These are phyloP conservation scores for Pyrenophora seminiperda DNA, from an alignment of 2,329 filamentous ascomycete genomes.

Conservation along the genomic window DNA sequence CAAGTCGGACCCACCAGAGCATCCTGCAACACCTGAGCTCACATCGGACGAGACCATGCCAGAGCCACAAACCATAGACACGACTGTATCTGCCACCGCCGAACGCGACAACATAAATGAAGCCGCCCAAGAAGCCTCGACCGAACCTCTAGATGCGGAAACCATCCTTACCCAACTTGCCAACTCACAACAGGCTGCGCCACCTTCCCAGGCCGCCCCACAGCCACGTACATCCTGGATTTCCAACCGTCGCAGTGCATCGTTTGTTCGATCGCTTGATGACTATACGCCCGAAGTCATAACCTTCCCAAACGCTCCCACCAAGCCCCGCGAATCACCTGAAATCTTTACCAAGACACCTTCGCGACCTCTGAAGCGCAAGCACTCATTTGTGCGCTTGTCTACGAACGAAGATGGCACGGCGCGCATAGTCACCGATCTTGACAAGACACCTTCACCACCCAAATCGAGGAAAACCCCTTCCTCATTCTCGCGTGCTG, in stretches of 20 bases:
- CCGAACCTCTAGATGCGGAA: constrained; percentile 30
- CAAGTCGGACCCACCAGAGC: constrained; percentile 27
- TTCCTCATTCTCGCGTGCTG: constrained; percentile 43
- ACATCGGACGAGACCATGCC: constrained; percentile 27
- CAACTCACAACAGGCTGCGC: constrained; percentile 39
- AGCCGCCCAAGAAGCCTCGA: constrained; percentile 27
- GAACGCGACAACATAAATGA: constrained; percentile 29
- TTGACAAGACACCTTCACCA: constrained; percentile 72
- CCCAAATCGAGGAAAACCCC: constrained; percentile 59
- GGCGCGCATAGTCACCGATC: constrained; percentile 77
- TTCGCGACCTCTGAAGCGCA: constrained; percentile 48
- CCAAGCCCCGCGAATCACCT: constrained; percentile 51
- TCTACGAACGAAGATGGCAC: constrained; percentile 88
- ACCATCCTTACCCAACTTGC: constrained; percentile 33
- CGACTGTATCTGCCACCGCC: constrained; percentile 9
- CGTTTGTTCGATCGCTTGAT: constrained; percentile 45
- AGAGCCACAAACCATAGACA: constrained; percentile 19
- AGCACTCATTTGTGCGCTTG: constrained; percentile 68
- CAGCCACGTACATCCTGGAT: constrained; percentile 49
- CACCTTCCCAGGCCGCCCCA: constrained; percentile 39
- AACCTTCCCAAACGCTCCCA: constrained; percentile 34
- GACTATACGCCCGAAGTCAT: constrained; percentile 42
- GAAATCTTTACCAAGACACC: constrained; percentile 47
- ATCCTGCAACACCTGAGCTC: constrained; percentile 27
- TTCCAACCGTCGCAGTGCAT: constrained; percentile 53